Conservation (phyloP, 495 filamentous ascomycete species). For the Margaritispora aquatica region DNA sequence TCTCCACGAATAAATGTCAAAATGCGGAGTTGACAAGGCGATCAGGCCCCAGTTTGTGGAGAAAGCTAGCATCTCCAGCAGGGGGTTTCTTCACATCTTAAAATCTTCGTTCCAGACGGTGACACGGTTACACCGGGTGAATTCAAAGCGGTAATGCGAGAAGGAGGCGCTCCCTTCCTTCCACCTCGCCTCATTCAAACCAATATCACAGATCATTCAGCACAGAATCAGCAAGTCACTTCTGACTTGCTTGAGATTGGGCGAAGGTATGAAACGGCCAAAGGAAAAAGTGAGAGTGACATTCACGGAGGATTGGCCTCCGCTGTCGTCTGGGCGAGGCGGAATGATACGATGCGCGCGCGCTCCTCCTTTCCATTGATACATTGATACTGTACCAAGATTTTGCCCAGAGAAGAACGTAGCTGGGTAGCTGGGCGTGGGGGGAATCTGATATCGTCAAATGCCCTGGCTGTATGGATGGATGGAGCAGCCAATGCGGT, state of each 20-base stretch:
- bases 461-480: neutral
- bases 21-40: neutral
- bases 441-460: neutral
- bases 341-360: neutral
- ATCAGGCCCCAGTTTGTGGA: neutral
- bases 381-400: neutral
- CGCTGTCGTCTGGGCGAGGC: neutral
- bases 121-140: conserved; percentile 1
- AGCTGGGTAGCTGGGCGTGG: neutral
- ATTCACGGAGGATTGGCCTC: neutral
- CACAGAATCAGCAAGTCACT: neutral
- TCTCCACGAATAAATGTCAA: neutral
- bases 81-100: neutral
- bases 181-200: neutral
- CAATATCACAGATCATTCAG: neutral
- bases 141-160: conserved; percentile 9
- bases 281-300: neutral
- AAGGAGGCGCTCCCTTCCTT: neutral
- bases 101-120: neutral
- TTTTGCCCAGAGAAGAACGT: too few species aligned
- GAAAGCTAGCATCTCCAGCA: neutral
- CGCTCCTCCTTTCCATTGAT: neutral
- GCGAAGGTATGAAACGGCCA: neutral
- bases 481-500: too few species aligned
- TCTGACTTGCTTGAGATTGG: neutral